Percentiles rank a stretch among this genome's conserved stretches.
Evolutionary conservation across 1,139 yeast species (phyloP).

Genomic region (Candida pseudoviswanathii): DNA sequence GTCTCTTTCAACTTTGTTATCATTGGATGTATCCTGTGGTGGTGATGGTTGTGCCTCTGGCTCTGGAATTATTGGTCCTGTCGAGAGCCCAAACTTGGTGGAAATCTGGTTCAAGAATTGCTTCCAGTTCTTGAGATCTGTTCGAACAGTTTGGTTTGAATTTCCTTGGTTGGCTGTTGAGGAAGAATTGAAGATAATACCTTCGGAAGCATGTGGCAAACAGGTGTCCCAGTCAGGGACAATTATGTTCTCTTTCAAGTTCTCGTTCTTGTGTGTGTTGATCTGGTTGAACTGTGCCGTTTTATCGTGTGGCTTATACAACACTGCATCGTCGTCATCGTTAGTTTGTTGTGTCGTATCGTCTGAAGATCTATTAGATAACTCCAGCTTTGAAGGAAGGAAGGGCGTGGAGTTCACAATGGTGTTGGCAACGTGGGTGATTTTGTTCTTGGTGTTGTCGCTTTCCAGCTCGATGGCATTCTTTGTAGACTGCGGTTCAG

Average conservation of each 20-base stretch:
- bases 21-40: conserved; percentile 10
- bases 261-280: conserved; percentile 50
- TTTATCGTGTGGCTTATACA: conserved; percentile 48
- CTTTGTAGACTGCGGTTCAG: background rate
- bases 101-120: conserved; percentile 39
- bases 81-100: conserved; percentile 39
- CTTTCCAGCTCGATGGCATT: conserved; percentile 12
- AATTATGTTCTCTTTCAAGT: conserved; percentile 41
- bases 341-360: conserved; percentile 1
- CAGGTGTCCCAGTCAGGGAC: conserved; percentile 49
- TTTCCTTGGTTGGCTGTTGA: conserved; percentile 30
- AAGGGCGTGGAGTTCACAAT: conserved; percentile 38
- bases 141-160: conserved; percentile 14
- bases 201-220: conserved; percentile 32
- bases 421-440: conserved; percentile 28
- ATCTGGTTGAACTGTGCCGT: conserved; percentile 45
- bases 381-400: conserved; percentile 23
- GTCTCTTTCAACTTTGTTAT: conserved; percentile 36
- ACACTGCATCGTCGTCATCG: conserved; percentile 43
- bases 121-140: conserved; percentile 42
- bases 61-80: conserved; percentile 26
- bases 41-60: conserved; percentile 13
- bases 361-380: conserved; percentile 32
- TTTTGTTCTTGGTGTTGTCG: conserved; percentile 11
- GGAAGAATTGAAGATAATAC: conserved; percentile 13